Base-by-base conservation (phyloP, 2,329 filamentous ascomycete genomes). In the Fusarium keratoplasticum region DNA sequence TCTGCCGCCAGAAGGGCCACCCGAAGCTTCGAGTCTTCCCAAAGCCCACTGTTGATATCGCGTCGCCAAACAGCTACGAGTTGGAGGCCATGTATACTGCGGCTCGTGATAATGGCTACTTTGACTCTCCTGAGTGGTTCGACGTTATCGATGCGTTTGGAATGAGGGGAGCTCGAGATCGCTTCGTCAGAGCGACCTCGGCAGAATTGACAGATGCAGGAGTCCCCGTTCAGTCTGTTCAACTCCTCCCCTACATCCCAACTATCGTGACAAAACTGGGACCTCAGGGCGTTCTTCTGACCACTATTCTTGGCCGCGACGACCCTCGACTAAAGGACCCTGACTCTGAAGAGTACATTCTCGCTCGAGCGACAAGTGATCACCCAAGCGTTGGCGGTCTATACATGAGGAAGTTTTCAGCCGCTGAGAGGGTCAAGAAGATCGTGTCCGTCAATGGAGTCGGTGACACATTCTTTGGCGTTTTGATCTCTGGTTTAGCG, bases 361-460 rank as follows among this genome's bases (percentile, higher is more conserved):
- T 98, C 14, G 89, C 91, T 3, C 87, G 94, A 25, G 89, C 88
- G 36, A 80, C 84, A 2, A 86, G 86, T 14, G 86, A 86, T 3
- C 86, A 89, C 33, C 84, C 84, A 2, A 82, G 86, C 9, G 86
- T 92, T 0, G 91, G 95, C 0, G 96, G 95, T 0, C 87, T 98
- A 4, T 98, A 98, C 79, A 95, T 98, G 92, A 82, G 89, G 36
- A 75, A 90, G 22, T 94, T 94, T 80, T 90, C 93, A 0, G 86
- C 93, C 0, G 89, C 89, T 1, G 91, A 93, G 80, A 83, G 86
- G 18, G 87, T 98, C 0, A 83, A 88, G 22, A 90, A 96, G 29
- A 87, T 97, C 1, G 91, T 96, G 2, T 98, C 95, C 55, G 96
- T 98, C 11, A 98, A 98, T 81, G 96, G 96, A 0, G 95, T 95